Conservation (phyloP, 768 basidiomycete genomes). For the Amyloporia xantha region DNA sequence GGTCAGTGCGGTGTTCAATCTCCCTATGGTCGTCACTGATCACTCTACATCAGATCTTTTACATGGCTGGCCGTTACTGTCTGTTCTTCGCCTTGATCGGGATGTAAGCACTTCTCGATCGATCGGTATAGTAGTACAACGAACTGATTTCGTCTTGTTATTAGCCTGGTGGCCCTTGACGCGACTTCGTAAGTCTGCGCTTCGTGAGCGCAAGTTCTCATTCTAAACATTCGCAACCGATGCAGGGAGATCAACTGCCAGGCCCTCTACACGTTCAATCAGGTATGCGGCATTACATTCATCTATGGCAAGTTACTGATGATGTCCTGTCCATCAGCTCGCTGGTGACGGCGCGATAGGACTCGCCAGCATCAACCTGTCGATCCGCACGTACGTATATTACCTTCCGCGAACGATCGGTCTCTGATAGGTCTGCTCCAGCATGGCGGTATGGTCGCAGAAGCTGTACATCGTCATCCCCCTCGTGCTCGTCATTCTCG, state of each 20-base stretch:
- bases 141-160: slow-evolving; percentile 1
- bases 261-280: slow-evolving; percentile 40
- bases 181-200: slow-evolving; percentile 22
- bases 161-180: slow-evolving; percentile 32
- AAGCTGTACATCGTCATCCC: slow-evolving; percentile 43
- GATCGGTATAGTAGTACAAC: not conserved
- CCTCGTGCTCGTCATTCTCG: slow-evolving; percentile 51
- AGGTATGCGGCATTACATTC: slow-evolving; percentile 23
- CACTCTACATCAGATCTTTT: slow-evolving; percentile 29
- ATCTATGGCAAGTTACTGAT: not conserved
- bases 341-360: slow-evolving; percentile 39
- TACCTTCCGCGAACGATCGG: not conserved
- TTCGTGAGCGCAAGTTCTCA: not conserved
- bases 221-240: no score
- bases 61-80: slow-evolving; percentile 39
- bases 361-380: slow-evolving; percentile 40
- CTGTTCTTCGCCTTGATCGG: slow-evolving; percentile 40
- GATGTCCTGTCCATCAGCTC: slow-evolving; percentile 25
- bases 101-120: slow-evolving; percentile 30
- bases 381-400: slow-evolving; percentile 35
- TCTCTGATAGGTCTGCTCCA: slow-evolving; percentile 10
- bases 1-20: slow-evolving; percentile 19
- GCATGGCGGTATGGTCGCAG: slow-evolving; percentile 63
- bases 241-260: slow-evolving; percentile 37
- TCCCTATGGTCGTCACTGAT: not conserved